phyloP scores from a whole-genome alignment of 2,329 filamentous ascomycete genomes.

The Meredithiella fracta region DNA sequence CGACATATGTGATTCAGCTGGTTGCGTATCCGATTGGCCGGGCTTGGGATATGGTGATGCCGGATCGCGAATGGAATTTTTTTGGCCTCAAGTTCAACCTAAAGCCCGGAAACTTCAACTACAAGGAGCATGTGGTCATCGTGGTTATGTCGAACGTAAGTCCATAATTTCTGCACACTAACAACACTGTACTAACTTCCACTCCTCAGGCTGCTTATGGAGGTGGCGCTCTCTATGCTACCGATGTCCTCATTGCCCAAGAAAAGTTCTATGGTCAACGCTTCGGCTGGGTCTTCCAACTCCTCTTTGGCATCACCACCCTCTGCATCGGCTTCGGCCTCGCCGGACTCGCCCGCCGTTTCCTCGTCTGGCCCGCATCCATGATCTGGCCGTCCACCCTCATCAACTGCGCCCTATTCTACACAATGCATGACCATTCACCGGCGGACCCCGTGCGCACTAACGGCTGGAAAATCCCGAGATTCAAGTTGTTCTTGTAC shows the following conservation, averaged over 20 bases:
- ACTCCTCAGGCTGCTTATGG: constrained; percentile 36
- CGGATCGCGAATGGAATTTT: constrained; percentile 33
- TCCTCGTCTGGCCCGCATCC: constrained; percentile 42
- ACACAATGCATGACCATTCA: constrained; percentile 46
- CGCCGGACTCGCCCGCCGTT: constrained; percentile 41
- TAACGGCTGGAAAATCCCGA: constrained; percentile 42
- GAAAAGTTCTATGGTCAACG: constrained; percentile 34
- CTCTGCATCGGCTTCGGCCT: constrained; percentile 48
- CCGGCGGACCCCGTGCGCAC: constrained; percentile 32
- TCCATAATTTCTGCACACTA: constrained; percentile 11
- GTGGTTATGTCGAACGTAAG: constrained; percentile 48
- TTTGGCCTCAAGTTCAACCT: constrained; percentile 40
- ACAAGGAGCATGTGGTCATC: constrained; percentile 45
- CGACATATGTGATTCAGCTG: constrained; percentile 45
- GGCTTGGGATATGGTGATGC: constrained; percentile 38
- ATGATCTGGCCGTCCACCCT: constrained; percentile 49
- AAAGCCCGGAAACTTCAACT: constrained; percentile 41
- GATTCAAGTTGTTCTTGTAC: constrained; percentile 41
- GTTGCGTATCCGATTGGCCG: constrained; percentile 43
- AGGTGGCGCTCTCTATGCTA: constrained; percentile 40
- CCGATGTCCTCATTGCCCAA: constrained; percentile 28
- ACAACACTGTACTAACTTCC: constrained; percentile 12
- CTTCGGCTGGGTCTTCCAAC: constrained; percentile 41
- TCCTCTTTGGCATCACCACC: constrained; percentile 42
- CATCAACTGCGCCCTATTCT: constrained; percentile 45